These are phyloP conservation scores for Aspergillus sp. DNA, from an alignment of 2,329 filamentous ascomycete species.

Conservation along the genomic window DNA sequence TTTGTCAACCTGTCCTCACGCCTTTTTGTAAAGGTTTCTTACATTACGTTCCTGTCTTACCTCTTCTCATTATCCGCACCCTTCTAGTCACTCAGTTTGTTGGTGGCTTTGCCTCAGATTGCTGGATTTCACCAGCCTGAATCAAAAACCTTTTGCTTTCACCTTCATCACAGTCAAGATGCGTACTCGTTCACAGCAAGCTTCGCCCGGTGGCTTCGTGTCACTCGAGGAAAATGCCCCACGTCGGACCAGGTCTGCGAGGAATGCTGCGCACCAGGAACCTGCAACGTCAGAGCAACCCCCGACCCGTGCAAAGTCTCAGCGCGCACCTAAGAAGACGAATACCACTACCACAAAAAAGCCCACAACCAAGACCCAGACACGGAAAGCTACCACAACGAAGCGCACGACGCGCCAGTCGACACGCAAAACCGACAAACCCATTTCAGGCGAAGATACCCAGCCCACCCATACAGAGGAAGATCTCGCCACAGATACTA, in stretches of 20 bases:
- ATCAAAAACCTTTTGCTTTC: background rate
- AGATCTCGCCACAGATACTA: background rate
- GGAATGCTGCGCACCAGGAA: conserved; percentile 15
- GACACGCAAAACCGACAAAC: conserved; percentile 14
- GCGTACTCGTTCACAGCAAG: conserved; percentile 43
- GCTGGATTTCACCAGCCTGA: background rate
- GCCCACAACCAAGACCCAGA: conserved; percentile 16
- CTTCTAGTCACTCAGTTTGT: background rate
- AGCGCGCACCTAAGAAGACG: conserved; percentile 20
- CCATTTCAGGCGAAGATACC: conserved; percentile 9
- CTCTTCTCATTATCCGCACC: background rate
- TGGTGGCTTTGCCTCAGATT: background rate
- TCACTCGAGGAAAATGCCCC: conserved; percentile 31
- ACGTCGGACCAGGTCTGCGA: conserved; percentile 26
- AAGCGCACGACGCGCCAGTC: conserved; percentile 20
- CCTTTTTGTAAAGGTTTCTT: background rate
- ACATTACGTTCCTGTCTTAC: background rate
- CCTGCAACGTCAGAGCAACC: conserved; percentile 15
- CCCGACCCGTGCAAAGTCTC: conserved; percentile 17
- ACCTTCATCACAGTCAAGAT: conserved; percentile 25
- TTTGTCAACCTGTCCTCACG: too few relatives aligned
- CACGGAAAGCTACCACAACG: conserved; percentile 13
- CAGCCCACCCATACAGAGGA: conserved; percentile 11
- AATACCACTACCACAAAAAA: conserved; percentile 15
- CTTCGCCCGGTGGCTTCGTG: conserved; percentile 36